phyloP scores from a whole-genome alignment of 2,329 filamentous ascomycete genomes.

The Pseudogymnoascus sp. region DNA sequence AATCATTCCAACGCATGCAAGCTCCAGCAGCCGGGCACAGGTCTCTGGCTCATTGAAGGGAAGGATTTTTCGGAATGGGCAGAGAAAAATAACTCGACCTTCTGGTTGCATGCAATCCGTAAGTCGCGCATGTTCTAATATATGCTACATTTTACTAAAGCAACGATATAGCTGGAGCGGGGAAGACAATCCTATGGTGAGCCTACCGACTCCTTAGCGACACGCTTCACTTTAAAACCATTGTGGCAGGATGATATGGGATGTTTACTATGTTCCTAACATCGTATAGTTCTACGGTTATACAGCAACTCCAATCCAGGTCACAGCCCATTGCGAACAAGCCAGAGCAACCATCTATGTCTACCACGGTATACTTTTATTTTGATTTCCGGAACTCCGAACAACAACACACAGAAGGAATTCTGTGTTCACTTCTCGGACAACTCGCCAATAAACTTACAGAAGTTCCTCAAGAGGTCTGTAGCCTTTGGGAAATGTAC shows the following conservation, averaged over 20 bases:
- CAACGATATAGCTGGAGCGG: conserved; percentile 15
- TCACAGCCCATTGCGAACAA: neutral
- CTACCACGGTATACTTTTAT: neutral
- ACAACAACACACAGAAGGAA: neutral
- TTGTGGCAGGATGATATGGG: neutral
- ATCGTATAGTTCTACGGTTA: neutral
- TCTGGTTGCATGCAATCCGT: conserved; percentile 21
- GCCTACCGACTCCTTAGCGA: neutral
- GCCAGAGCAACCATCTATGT: neutral
- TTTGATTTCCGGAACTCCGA: neutral
- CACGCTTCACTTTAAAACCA: too few species aligned
- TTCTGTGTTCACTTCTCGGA: neutral
- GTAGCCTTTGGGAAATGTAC: neutral
- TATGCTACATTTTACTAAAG: neutral
- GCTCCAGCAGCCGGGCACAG: conserved; percentile 17
- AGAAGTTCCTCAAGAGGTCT: neutral
- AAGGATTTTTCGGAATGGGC: conserved; percentile 14
- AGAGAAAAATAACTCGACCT: conserved; percentile 4
- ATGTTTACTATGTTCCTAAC: neutral
- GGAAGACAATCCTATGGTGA: conserved; percentile 18
- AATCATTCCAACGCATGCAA: neutral
- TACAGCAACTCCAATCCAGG: neutral
- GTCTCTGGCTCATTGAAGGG: conserved; percentile 19
- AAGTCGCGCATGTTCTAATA: neutral
- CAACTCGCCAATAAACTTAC: neutral